Percentiles rank a stretch among this genome's conserved stretches.
phyloP scores from a whole-genome alignment of 345 rosid species.

The Salix suchowensis region DNA sequence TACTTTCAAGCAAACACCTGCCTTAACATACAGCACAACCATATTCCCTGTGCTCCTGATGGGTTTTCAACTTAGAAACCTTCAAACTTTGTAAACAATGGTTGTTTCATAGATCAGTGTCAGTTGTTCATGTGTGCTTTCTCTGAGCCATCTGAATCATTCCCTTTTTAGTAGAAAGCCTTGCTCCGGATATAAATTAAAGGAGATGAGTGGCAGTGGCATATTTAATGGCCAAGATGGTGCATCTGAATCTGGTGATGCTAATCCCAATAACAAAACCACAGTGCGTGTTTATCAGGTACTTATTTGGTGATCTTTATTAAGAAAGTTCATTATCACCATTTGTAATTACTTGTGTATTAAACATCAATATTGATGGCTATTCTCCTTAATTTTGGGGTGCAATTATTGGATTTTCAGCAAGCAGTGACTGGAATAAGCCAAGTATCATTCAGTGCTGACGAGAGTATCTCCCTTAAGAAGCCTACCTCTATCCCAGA shows the following conservation, averaged over 20 bases:
- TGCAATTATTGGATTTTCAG: conserved; percentile 30
- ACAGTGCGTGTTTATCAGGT: conserved; percentile 86
- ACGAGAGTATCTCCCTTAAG: conserved; percentile 62
- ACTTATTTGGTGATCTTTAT: background rate
- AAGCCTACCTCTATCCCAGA: conserved; percentile 70
- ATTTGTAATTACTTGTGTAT: background rate
- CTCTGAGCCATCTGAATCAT: conserved; percentile 6
- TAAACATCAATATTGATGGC: background rate
- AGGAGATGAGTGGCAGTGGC: conserved; percentile 95
- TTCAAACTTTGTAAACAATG: background rate
- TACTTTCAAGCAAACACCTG: background rate
- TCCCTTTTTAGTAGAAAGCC: conserved; percentile 57
- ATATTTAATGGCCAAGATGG: conserved; percentile 66
- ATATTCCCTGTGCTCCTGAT: background rate
- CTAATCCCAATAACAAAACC: conserved; percentile 48
- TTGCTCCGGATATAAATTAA: conserved; percentile 85
- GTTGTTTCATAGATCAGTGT: background rate
- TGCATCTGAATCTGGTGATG: conserved; percentile 44
- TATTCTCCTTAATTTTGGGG: background rate
- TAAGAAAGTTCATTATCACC: background rate
- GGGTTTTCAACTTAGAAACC: background rate
- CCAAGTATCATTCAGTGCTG: conserved; percentile 85
- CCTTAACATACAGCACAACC: background rate
- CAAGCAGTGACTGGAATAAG: conserved; percentile 85
- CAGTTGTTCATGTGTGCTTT: background rate